These are phyloP conservation scores for Pyrenophora tritici-repentis DNA, from an alignment of 2,329 filamentous ascomycete genomes.

Conservation along the genomic window DNA sequence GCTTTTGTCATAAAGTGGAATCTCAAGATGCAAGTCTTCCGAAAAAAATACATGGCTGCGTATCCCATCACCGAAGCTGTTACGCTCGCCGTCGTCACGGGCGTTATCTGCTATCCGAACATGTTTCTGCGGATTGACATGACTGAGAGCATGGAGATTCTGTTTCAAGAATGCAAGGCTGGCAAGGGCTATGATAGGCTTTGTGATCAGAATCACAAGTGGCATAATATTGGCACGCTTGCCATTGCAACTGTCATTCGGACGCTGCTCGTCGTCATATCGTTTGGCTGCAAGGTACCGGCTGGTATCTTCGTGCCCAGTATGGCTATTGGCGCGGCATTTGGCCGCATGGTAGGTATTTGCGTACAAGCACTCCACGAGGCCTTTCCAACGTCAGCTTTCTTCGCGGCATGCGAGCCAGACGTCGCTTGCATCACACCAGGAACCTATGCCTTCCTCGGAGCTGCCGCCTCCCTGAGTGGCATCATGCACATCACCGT, in stretches of 20 bases:
- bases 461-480: slow-evolving; percentile 86
- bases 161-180: slow-evolving; percentile 92
- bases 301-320: slow-evolving; percentile 98
- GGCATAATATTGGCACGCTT: slow-evolving; percentile 78
- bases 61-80: slow-evolving; percentile 89
- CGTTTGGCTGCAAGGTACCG: slow-evolving; percentile 96
- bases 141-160: slow-evolving; percentile 98
- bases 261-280: slow-evolving; percentile 86
- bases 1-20: slow-evolving; percentile 99
- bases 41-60: slow-evolving; percentile 85
- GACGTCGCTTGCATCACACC: slow-evolving; percentile 96
- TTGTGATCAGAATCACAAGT: slow-evolving; percentile 79
- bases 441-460: slow-evolving; percentile 94
- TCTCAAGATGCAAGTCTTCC: slow-evolving; percentile 83
- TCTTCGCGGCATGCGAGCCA: slow-evolving; percentile 87
- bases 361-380: slow-evolving; percentile 89
- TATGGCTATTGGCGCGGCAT: slow-evolving; percentile 95
- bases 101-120: slow-evolving; percentile 94
- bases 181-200: slow-evolving; percentile 86
- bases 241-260: slow-evolving; percentile 79
- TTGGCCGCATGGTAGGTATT: slow-evolving; percentile 92
- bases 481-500: slow-evolving; percentile 99
- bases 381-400: slow-evolving; percentile 76
- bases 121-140: slow-evolving; percentile 95
- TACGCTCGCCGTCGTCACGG: slow-evolving; percentile 79